Percentiles rank a stretch among this genome's conserved stretches.
phyloP scores from a whole-genome alignment of 2,329 filamentous ascomycete genomes.

The Diaporthe eres region DNA sequence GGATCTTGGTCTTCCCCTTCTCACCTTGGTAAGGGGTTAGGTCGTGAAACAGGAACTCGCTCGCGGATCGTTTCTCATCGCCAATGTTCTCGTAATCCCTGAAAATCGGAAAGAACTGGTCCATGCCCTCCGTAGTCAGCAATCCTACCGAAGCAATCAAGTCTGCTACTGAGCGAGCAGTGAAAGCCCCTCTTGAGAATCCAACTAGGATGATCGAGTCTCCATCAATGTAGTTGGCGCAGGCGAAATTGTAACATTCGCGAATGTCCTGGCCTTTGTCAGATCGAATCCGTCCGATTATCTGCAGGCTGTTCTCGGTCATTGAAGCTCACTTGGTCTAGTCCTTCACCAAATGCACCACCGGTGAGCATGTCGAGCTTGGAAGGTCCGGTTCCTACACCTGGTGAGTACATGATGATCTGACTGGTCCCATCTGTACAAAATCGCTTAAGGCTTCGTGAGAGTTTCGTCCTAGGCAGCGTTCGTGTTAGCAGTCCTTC shows the following conservation, averaged over 20 bases:
- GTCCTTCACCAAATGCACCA: slow-evolving; percentile 51
- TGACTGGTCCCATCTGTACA: slow-evolving; percentile 48
- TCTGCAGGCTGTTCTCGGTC: neutral
- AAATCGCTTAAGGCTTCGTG: slow-evolving; percentile 46
- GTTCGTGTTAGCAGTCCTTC: neutral
- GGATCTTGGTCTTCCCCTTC: slow-evolving; percentile 48
- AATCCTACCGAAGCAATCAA: slow-evolving; percentile 56
- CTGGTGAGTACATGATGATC: slow-evolving; percentile 51
- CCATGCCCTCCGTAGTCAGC: slow-evolving; percentile 58
- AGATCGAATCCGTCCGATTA: neutral
- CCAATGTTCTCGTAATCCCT: slow-evolving; percentile 55
- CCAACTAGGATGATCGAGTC: slow-evolving; percentile 55
- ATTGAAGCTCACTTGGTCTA: slow-evolving; percentile 44
- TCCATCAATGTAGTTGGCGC: slow-evolving; percentile 54
- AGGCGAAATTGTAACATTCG: slow-evolving; percentile 56
- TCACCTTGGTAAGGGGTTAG: slow-evolving; percentile 47
- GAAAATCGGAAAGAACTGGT: slow-evolving; percentile 59
- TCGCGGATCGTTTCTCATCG: slow-evolving; percentile 41
- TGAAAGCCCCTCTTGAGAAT: slow-evolving; percentile 58
- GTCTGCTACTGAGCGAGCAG: slow-evolving; percentile 56
- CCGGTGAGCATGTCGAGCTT: slow-evolving; percentile 49
- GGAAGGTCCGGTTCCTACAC: slow-evolving; percentile 50
- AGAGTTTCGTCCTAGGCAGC: slow-evolving; percentile 44
- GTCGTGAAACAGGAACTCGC: slow-evolving; percentile 45
- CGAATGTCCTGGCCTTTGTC: slow-evolving; percentile 47